A percentile compares a stretch with the other conserved stretches of the same genome.
phyloP scores from a whole-genome alignment of 2,329 filamentous ascomycete species.

The Xenosphaeropsis pyriputrescens region DNA sequence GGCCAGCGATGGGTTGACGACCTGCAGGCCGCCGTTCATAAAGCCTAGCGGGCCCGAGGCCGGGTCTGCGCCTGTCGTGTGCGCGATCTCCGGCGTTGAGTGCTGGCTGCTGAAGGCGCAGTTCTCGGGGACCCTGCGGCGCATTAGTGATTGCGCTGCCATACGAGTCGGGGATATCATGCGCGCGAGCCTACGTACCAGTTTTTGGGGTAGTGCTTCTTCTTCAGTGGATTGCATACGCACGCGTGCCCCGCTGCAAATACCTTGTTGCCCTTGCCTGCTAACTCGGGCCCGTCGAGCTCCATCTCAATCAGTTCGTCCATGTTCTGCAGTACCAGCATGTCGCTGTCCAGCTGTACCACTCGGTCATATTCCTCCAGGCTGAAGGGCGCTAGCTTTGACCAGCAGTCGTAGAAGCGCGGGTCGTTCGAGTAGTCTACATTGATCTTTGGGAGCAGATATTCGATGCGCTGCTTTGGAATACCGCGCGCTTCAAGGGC shows the following conservation, averaged over 20 bases:
- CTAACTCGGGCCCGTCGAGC: conserved; percentile 42
- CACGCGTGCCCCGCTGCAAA: conserved; percentile 79
- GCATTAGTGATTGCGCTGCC: conserved; percentile 1
- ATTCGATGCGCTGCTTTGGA: conserved; percentile 52
- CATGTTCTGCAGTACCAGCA: conserved; percentile 75
- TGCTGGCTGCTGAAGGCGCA: conserved; percentile 45
- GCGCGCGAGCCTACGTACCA: conserved; percentile 34
- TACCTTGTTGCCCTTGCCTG: conserved; percentile 40
- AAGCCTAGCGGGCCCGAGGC: conserved; percentile 30
- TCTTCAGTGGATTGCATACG: conserved; percentile 70
- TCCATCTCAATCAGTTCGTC: conserved; percentile 80
- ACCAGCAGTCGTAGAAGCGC: conserved; percentile 85
- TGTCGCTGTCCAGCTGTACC: conserved; percentile 78
- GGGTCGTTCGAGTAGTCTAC: conserved; percentile 61
- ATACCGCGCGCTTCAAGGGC: conserved; percentile 59
- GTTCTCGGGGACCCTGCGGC: conserved; percentile 28
- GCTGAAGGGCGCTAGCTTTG: conserved; percentile 68
- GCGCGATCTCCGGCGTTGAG: conserved; percentile 27
- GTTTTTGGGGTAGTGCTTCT: conserved; percentile 61
- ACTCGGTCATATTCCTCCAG: conserved; percentile 65
- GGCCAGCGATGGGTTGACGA: conserved; percentile 33
- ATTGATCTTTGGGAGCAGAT: conserved; percentile 53
- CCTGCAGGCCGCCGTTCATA: conserved; percentile 41
- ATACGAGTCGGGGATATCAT: background rate
- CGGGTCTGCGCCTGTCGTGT: conserved; percentile 29